A percentile compares a stretch with the other conserved stretches of the same genome.
These are phyloP conservation scores for Talaromyces sp. DNA, from an alignment of 2,329 filamentous ascomycete species.

Conservation along the genomic window DNA sequence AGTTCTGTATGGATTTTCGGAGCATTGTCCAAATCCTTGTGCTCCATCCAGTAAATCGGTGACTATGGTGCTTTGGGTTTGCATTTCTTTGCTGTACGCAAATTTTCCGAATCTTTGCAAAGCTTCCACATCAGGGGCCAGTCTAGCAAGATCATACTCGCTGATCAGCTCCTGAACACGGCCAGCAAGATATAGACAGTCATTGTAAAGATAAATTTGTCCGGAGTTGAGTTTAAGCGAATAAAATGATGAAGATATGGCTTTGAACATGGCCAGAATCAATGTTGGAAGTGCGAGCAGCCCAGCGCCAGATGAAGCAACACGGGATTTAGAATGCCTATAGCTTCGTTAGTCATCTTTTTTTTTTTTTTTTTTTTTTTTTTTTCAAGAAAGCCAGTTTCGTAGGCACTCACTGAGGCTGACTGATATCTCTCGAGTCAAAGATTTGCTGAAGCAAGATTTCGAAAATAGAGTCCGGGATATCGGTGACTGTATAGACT, in stretches of 20 bases:
- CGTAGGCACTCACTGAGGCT: constrained; percentile 38
- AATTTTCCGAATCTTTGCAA: constrained; percentile 63
- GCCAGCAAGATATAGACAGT: constrained; percentile 61
- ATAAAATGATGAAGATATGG: constrained; percentile 51
- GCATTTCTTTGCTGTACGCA: constrained; percentile 67
- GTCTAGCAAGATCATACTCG: constrained; percentile 51
- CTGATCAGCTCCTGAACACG: constrained; percentile 53
- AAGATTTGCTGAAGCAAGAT: constrained; percentile 46
- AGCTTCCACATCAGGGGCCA: constrained; percentile 58
- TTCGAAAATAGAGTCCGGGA: constrained; percentile 72
- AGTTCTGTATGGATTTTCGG: constrained; percentile 59
- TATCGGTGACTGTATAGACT: constrained; percentile 83
- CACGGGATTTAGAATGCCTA: constrained; percentile 38
- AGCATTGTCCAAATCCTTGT: constrained; percentile 64
- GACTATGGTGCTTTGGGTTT: constrained; percentile 64
- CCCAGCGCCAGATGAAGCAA: constrained; percentile 46
- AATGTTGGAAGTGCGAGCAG: constrained; percentile 51
- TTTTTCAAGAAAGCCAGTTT: too few relatives aligned
- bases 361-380: too few relatives aligned
- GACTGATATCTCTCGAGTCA: constrained; percentile 44
- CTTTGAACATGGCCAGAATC: constrained; percentile 55
- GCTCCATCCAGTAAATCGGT: constrained; percentile 65
- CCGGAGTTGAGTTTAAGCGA: constrained; percentile 50
- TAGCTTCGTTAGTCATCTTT: constrained; percentile 28
- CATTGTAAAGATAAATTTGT: constrained; percentile 68